Conservation (phyloP, 2,329 filamentous ascomycete genomes). For the Cytospora paraplurivora region DNA sequence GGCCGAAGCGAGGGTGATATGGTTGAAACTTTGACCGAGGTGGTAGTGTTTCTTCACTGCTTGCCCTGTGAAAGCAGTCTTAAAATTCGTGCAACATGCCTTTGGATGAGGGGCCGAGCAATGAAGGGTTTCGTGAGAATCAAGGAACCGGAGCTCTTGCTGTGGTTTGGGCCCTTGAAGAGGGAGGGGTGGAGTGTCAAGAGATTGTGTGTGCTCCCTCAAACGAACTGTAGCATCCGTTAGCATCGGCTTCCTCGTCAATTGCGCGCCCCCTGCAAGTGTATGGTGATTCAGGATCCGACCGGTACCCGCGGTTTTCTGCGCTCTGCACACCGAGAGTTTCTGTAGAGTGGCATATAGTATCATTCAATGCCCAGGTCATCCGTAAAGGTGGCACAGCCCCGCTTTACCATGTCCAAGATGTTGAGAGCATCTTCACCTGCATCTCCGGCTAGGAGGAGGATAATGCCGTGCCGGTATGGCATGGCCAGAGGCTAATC, state of each 20-base stretch:
- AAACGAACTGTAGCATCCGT: constrained; percentile 1
- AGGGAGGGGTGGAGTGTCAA: background rate
- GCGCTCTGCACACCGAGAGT: background rate
- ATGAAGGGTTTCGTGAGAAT: background rate
- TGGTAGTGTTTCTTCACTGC: background rate
- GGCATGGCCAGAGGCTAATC: background rate
- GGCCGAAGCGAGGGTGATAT: constrained; percentile 1
- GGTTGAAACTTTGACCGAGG: constrained; percentile 12
- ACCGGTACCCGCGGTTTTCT: background rate
- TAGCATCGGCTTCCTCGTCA: background rate
- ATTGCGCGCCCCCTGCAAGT: background rate
- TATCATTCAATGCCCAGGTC: background rate
- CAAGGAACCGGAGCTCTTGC: background rate
- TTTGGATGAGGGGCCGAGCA: background rate
- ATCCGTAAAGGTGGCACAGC: background rate
- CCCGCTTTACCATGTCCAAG: background rate
- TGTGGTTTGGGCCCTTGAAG: background rate
- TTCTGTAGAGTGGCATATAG: background rate
- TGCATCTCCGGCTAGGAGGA: background rate
- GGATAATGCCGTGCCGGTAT: background rate
- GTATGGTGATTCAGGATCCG: background rate
- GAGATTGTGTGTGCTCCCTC: background rate
- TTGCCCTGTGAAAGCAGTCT: background rate
- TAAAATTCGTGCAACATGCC: background rate
- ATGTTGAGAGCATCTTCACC: background rate